Conservation (phyloP, 2,329 filamentous ascomycete genomes). For the Diatrype stigma region DNA sequence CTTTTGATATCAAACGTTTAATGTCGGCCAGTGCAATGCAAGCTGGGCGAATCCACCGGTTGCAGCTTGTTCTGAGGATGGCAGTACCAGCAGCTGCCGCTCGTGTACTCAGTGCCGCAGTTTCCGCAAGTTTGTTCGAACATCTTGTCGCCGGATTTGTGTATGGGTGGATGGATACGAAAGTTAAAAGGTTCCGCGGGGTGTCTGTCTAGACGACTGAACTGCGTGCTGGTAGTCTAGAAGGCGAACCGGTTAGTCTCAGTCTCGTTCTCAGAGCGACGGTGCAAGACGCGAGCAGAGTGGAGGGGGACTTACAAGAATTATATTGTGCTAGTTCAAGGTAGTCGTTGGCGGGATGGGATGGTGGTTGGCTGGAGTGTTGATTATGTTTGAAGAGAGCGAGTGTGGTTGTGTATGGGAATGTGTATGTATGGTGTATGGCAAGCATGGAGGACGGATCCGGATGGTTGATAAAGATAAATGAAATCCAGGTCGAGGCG, state of each 20-base stretch:
- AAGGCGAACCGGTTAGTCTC: not conserved
- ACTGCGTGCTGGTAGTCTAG: not conserved
- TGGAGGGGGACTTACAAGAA: not conserved
- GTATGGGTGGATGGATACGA: slow-evolving; percentile 2
- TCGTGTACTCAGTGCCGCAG: slow-evolving; percentile 31
- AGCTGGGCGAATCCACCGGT: not conserved
- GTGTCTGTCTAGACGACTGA: not conserved
- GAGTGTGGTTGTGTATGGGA: too few species aligned
- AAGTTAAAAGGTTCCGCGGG: slow-evolving; percentile 1
- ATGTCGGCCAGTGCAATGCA: not conserved
- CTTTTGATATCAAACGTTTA: not conserved
- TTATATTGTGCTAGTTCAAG: not conserved
- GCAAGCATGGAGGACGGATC: not conserved
- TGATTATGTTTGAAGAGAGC: not conserved
- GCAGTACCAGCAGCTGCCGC: slow-evolving; percentile 33
- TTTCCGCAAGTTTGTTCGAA: slow-evolving; percentile 30
- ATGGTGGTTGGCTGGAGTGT: not conserved
- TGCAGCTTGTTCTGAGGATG: slow-evolving; percentile 28
- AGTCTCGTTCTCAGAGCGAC: too few species aligned
- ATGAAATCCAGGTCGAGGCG: not conserved
- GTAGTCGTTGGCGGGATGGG: not conserved
- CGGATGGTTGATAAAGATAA: not conserved
- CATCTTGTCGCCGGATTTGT: slow-evolving; percentile 17
- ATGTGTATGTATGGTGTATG: not conserved
- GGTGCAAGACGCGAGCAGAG: too few species aligned